Percentiles rank a stretch among this genome's conserved stretches.
Conservation (phyloP, 2,329 filamentous ascomycete genomes). For the Colletotrichum liriopes region DNA sequence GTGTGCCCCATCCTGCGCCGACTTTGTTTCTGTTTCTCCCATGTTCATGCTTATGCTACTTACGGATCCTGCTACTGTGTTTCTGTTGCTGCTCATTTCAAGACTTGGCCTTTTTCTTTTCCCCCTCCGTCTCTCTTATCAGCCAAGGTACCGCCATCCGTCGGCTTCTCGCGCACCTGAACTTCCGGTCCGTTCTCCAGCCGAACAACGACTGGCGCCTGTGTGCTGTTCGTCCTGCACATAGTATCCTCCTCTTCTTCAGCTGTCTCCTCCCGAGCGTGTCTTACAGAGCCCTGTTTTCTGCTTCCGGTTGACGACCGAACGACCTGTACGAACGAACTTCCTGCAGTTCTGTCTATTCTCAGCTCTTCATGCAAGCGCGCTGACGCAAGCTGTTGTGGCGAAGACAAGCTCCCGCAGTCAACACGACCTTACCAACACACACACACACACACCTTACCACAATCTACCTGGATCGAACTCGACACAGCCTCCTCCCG, state of each 20-base stretch:
- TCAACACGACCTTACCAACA: slow-evolving; percentile 22
- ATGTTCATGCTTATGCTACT: slow-evolving; percentile 9
- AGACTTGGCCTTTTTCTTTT: background rate
- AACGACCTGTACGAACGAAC: background rate
- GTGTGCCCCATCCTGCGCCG: slow-evolving; percentile 15
- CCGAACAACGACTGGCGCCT: slow-evolving; percentile 3
- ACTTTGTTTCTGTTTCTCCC: slow-evolving; percentile 22
- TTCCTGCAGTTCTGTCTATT: background rate
- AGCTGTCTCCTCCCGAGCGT: background rate
- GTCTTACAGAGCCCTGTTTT: slow-evolving; percentile 1
- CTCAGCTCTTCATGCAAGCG: slow-evolving; percentile 26
- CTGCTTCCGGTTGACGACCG: slow-evolving; percentile 10
- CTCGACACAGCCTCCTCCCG: slow-evolving; percentile 35
- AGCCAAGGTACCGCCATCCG: slow-evolving; percentile 25
- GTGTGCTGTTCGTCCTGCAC: slow-evolving; percentile 1
- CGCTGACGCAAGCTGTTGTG: slow-evolving; percentile 40
- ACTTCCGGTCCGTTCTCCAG: background rate
- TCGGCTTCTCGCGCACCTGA: background rate
- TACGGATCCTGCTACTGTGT: background rate
- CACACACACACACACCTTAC: background rate
- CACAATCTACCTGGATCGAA: slow-evolving; percentile 10
- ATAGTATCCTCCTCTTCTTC: background rate
- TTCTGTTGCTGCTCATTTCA: slow-evolving; percentile 4
- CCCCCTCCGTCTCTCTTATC: slow-evolving; percentile 13
- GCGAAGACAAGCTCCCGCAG: slow-evolving; percentile 30